A percentile compares a stretch with the other conserved stretches of the same genome.
phyloP scores from a whole-genome alignment of 1,284 basidiomycete genomes.

The Peniophora sp. region DNA sequence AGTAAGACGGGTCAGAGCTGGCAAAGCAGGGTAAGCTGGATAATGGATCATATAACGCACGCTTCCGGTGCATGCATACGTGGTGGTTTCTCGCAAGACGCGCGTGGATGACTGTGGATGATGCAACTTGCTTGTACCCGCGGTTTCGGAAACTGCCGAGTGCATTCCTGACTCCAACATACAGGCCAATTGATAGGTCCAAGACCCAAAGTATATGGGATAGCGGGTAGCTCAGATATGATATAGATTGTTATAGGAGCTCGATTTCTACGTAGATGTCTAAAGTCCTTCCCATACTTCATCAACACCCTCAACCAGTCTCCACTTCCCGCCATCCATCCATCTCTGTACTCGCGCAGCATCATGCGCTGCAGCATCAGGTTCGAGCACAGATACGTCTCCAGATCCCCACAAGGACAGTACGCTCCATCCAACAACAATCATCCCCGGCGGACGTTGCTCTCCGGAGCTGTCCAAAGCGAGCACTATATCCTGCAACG shows the following conservation, averaged over 20 bases:
- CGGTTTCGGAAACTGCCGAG: not conserved
- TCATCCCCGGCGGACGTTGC: constrained; percentile 93
- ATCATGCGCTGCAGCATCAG: constrained; percentile 35
- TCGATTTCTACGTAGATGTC: too few species aligned
- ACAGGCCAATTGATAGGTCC: not conserved
- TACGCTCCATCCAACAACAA: constrained; percentile 91
- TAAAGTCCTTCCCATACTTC: constrained; percentile 38
- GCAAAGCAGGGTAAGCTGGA: too few species aligned
- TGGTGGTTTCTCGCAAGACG: too few species aligned
- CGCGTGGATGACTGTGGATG: too few species aligned
- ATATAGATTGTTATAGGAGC: not conserved
- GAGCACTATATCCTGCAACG: constrained; percentile 62
- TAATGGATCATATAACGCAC: too few species aligned
- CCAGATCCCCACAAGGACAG: constrained; percentile 50
- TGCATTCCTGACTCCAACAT: not conserved
- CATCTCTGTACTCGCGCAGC: constrained; percentile 44
- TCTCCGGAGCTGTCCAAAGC: constrained; percentile 75
- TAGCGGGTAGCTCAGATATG: not conserved
- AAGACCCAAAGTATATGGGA: not conserved
- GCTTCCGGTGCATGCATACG: too few species aligned
- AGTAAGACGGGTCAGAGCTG: too few species aligned
- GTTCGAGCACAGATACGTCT: constrained; percentile 45
- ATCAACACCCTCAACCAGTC: constrained; percentile 50
- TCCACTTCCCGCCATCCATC: constrained; percentile 50
- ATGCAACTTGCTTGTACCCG: not conserved